Percentiles rank a stretch among this genome's conserved stretches.
These are phyloP conservation scores for Thyridium curvatum DNA, from an alignment of 2,329 filamentous ascomycete species.

Conservation along the genomic window DNA sequence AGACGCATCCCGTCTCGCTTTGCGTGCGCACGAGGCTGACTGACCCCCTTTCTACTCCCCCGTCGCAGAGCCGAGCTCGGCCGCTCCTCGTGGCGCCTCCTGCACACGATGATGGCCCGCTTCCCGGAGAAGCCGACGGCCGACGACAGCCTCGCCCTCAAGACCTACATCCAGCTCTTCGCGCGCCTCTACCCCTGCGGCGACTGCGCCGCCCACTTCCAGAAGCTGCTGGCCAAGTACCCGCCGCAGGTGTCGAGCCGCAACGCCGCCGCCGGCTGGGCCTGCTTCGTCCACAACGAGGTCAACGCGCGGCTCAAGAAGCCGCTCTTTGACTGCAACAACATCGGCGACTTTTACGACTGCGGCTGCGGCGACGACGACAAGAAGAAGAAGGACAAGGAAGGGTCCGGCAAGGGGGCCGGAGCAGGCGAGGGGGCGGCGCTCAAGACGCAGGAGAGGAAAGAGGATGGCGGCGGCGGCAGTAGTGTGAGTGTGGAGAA, in stretches of 20 bases:
- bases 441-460: conserved; percentile 16
- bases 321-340: conserved; percentile 56
- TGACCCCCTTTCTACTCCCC: not conserved
- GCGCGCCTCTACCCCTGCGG: conserved; percentile 65
- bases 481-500: conserved; percentile 6
- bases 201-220: conserved; percentile 64
- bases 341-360: conserved; percentile 66
- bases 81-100: conserved; percentile 62
- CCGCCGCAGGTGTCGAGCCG: conserved; percentile 60
- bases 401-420: conserved; percentile 1
- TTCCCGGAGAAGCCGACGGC: conserved; percentile 60
- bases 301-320: conserved; percentile 61
- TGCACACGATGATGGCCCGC: conserved; percentile 65
- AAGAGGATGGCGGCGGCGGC: not conserved
- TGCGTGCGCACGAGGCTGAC: too few relatives aligned
- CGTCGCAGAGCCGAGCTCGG: conserved; percentile 53
- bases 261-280: conserved; percentile 60
- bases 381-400: conserved; percentile 33
- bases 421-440: conserved; percentile 15
- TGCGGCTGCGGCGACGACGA: conserved; percentile 65
- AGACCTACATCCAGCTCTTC: conserved; percentile 60
- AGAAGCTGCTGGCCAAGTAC: conserved; percentile 52
- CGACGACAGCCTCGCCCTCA: conserved; percentile 56
- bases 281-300: conserved; percentile 61
- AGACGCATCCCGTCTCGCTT: too few relatives aligned